These are phyloP conservation scores for Priceomyces carsonii DNA, from an alignment of 805 yeast genomes.

Conservation along the genomic window DNA sequence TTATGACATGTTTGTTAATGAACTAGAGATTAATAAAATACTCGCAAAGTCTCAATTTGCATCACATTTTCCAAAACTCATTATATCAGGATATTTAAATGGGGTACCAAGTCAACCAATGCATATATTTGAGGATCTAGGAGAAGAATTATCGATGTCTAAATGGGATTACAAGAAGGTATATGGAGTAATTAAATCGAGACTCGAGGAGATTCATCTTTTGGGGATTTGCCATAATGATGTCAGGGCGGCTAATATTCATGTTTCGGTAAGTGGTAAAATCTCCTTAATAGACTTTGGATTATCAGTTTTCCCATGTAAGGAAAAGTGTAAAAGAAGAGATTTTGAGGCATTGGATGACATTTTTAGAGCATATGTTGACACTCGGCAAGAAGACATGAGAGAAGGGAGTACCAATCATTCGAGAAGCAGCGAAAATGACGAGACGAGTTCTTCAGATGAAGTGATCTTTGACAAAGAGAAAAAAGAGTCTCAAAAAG, in stretches of 20 bases:
- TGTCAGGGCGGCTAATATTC: conserved; percentile 5
- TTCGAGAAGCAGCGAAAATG: too few species aligned
- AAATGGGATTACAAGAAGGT: conserved; percentile 5
- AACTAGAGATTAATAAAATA: conserved; percentile 4
- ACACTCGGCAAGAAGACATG: not conserved
- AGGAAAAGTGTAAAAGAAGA: conserved; percentile 3
- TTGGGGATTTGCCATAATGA: conserved; percentile 7
- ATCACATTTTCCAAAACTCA: conserved; percentile 6
- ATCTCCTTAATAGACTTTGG: conserved; percentile 7
- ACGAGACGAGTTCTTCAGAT: too few species aligned
- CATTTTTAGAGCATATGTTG: conserved; percentile 1
- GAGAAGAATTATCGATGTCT: conserved; percentile 3
- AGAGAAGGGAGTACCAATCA: too few species aligned
- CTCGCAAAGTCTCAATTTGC: conserved; percentile 6
- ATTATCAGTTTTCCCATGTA: conserved; percentile 5
- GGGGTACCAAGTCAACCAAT: conserved; percentile 6
- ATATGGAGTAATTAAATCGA: conserved; percentile 5
- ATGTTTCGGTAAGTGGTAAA: conserved; percentile 4
- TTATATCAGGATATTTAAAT: conserved; percentile 6
- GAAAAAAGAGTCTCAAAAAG: not conserved
- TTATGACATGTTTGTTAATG: conserved; percentile 5
- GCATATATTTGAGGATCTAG: conserved; percentile 9
- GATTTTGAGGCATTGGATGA: conserved; percentile 6
- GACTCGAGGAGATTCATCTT: conserved; percentile 6
- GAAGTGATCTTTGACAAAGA: not conserved